Conservation (phyloP, 2,329 filamentous ascomycete genomes). For the Paradendryphiella salina region DNA sequence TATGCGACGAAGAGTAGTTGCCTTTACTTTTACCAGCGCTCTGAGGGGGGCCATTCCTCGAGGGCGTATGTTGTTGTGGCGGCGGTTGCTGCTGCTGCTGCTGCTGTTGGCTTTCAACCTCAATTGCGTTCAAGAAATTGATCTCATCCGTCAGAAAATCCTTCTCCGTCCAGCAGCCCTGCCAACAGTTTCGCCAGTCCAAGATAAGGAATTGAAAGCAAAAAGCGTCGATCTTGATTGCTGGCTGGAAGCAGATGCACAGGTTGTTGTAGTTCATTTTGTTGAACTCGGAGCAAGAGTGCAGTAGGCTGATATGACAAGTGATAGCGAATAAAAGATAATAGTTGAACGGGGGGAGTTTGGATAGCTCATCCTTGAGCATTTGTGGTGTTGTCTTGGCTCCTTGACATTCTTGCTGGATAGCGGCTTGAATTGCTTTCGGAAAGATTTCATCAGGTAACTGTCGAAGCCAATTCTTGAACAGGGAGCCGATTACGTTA, state of each 20-base stretch:
- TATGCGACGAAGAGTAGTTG: conserved; percentile 33
- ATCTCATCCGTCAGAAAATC: conserved; percentile 57
- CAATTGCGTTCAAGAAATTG: conserved; percentile 31
- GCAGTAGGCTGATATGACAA: conserved; percentile 87
- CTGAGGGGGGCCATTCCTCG: conserved; percentile 34
- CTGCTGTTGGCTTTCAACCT: conserved; percentile 14
- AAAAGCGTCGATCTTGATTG: conserved; percentile 93
- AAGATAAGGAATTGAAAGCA: conserved; percentile 95
- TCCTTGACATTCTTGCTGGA: conserved; percentile 77
- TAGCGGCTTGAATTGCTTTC: conserved; percentile 76
- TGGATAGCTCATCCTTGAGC: conserved; percentile 88
- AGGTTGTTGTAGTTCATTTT: conserved; percentile 98
- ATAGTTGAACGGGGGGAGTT: conserved; percentile 95
- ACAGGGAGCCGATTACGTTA: conserved; percentile 93
- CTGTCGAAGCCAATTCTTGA: conserved; percentile 94
- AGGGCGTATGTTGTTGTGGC: conserved; percentile 23
- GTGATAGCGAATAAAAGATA: conserved; percentile 97
- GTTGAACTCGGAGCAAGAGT: conserved; percentile 92
- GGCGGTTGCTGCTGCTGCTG: conserved; percentile 4
- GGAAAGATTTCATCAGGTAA: conserved; percentile 94
- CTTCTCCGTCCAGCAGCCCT: conserved; percentile 89
- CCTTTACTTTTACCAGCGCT: conserved; percentile 31
- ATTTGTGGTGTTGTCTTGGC: conserved; percentile 80
- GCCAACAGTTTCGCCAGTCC: conserved; percentile 96
- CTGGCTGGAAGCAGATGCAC: conserved; percentile 95